Base-by-base conservation (phyloP, 2,329 filamentous ascomycete species). In the Onygenales sp. region DNA sequence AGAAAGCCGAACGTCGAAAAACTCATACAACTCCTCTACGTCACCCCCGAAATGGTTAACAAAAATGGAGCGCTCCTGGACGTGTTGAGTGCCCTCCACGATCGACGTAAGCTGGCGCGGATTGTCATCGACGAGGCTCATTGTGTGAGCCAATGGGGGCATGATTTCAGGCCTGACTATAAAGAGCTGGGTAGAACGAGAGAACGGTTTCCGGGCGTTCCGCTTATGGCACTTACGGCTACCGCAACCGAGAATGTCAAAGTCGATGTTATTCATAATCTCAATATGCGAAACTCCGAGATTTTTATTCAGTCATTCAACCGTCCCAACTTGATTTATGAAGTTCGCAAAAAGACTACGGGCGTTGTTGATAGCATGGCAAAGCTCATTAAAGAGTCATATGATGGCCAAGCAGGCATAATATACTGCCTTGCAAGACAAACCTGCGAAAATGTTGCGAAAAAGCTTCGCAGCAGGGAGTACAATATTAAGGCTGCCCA, bases 71-170 rank as follows among this genome's bases (percentile, higher is more conserved):
- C 74, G 2, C 87, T 97, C 67, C 74, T 83, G 54, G 78, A 76
- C 50, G 80, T 77, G 2, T 77, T 98, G 57, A 72, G 81, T 50
- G 76, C 74, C 2, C 75, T 98, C n/a, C 80, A 95, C 67, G 69
- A 70, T 11, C 82, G 82, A 49, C 75, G 78, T 3, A 87, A 85
- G 61, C 81, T 98, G 51, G 92, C 94, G 13, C 83, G 93, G 31
- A 82, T 98, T 48, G 93, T 98, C 51, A 95, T 98, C 57, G 93
- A 98, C 61, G 94, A 98, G 72, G 93, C 93, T n/a, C 93, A 98
- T 68, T 98, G 93, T 68, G 92, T 98, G 31, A 97, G 93, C 68
- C 91, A 98, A 74, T 98, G 93, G 93, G 93, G 93, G 0, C 93
- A 98, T 62, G 93, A 98, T 68, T 98, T 98, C 66, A 83, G 94